Evolutionary conservation across 768 basidiomycete species (phyloP).

Genomic region (Boletales sp.): DNA sequence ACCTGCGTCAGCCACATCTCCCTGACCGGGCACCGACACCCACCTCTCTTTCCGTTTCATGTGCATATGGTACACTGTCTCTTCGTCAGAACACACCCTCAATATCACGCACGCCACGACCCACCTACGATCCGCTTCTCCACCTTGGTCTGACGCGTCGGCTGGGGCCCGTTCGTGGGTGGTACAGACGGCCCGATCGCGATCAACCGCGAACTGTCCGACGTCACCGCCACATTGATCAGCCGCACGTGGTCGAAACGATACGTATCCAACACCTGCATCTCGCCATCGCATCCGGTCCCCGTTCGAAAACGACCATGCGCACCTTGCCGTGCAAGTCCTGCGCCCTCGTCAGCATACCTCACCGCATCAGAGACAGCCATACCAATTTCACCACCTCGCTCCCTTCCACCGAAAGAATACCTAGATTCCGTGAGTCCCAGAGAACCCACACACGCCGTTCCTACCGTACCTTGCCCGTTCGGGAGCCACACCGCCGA

Average conservation of each 20-base stretch:
- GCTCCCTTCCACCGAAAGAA: slow-evolving; percentile 49
- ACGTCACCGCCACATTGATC: slow-evolving; percentile 49
- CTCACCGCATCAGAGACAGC: not conserved
- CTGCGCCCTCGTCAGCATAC: slow-evolving; percentile 21
- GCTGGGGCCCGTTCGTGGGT: slow-evolving; percentile 40
- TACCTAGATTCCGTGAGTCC: slow-evolving; percentile 26
- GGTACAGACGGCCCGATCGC: slow-evolving; percentile 44
- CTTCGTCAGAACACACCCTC: too few relatives aligned
- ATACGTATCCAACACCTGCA: slow-evolving; percentile 38
- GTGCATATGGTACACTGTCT: slow-evolving; percentile 46
- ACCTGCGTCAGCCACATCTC: not conserved
- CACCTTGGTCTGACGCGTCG: slow-evolving; percentile 41
- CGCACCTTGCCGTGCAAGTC: slow-evolving; percentile 39
- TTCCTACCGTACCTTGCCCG: slow-evolving; percentile 37
- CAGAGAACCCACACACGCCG: not conserved
- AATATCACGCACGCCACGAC: not conserved
- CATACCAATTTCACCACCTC: slow-evolving; percentile 44
- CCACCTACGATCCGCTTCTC: slow-evolving; percentile 46
- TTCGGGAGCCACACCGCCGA: slow-evolving; percentile 50
- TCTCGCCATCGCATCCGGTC: too few relatives aligned
- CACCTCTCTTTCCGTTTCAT: slow-evolving; percentile 46
- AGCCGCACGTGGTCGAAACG: slow-evolving; percentile 41
- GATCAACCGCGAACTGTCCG: slow-evolving; percentile 42
- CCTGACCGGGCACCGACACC: not conserved
- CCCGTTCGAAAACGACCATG: not conserved